Conservation (phyloP, 2,329 filamentous ascomycete species). For the Plectosphaerella sp. region DNA sequence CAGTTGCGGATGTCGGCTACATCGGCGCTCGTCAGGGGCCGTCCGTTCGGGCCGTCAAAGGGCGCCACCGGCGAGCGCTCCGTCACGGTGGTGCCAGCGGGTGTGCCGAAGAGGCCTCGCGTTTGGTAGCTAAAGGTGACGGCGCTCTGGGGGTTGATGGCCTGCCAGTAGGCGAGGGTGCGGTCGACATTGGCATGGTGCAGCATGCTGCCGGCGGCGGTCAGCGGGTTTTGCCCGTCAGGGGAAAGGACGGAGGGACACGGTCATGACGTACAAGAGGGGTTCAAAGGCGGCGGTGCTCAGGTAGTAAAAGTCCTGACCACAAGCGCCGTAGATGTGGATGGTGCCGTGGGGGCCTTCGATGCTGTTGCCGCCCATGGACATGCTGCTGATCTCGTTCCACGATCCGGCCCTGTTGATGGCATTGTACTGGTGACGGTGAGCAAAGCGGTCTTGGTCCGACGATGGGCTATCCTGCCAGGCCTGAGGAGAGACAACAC, state of each 20-base stretch:
- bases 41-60: slow-evolving; percentile 35
- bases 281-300: slow-evolving; percentile 40
- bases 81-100: slow-evolving; percentile 31
- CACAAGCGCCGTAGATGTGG: slow-evolving; percentile 32
- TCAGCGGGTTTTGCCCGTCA: neutral
- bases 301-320: slow-evolving; percentile 28
- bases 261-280: slow-evolving; percentile 32
- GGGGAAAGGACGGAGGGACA: neutral
- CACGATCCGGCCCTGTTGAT: slow-evolving; percentile 32
- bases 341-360: slow-evolving; percentile 40
- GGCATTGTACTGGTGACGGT: slow-evolving; percentile 31
- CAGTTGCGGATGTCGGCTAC: slow-evolving; percentile 26
- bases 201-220: slow-evolving; percentile 31
- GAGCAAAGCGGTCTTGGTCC: neutral
- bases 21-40: slow-evolving; percentile 36
- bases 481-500: slow-evolving; percentile 10
- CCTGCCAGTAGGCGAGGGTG: slow-evolving; percentile 54
- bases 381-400: slow-evolving; percentile 34
- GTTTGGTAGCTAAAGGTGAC: slow-evolving; percentile 29
- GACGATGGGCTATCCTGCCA: slow-evolving; percentile 3
- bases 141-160: slow-evolving; percentile 31
- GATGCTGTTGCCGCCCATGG: slow-evolving; percentile 31
- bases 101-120: slow-evolving; percentile 34
- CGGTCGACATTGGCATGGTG: slow-evolving; percentile 59
- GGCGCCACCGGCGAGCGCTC: slow-evolving; percentile 43